Conservation (phyloP, 140 eudicot genomes). For the Flaveria floridana region DNA sequence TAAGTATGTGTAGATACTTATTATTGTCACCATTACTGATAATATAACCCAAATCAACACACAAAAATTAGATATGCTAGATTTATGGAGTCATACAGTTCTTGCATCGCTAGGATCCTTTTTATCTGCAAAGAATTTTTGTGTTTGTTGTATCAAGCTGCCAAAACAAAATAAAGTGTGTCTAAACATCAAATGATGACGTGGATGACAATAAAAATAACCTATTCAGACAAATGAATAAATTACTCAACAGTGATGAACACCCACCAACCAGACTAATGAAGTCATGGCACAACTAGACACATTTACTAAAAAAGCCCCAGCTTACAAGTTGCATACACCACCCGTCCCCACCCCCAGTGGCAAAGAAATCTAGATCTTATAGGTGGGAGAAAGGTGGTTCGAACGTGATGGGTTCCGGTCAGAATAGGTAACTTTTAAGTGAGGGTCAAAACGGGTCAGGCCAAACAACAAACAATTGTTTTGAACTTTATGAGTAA, state of each 20-base stretch:
- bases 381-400: neutral
- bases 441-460: neutral
- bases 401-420: neutral
- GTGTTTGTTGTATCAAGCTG: slow-evolving; percentile 83
- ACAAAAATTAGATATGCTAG: neutral
- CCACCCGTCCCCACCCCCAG: neutral
- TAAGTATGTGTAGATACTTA: neutral
- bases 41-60: neutral
- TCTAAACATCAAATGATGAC: slow-evolving; percentile 32
- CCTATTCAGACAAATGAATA: neutral
- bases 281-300: slow-evolving; percentile 22
- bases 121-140: slow-evolving; percentile 62
- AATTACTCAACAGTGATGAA: neutral
- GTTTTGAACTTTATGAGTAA: neutral
- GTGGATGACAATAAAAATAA: slow-evolving; percentile 15
- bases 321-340: slow-evolving; percentile 13
- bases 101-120: slow-evolving; percentile 61
- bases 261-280: slow-evolving; percentile 10
- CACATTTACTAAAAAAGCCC: neutral
- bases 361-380: slow-evolving; percentile 7
- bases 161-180: slow-evolving; percentile 33
- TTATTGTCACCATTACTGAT: neutral
- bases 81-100: slow-evolving; percentile 48
- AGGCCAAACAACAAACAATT: neutral
- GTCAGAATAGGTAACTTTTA: neutral